Evolutionary conservation across 768 basidiomycete genomes (phyloP).

Genomic region (Paxillus rubicundulus): DNA sequence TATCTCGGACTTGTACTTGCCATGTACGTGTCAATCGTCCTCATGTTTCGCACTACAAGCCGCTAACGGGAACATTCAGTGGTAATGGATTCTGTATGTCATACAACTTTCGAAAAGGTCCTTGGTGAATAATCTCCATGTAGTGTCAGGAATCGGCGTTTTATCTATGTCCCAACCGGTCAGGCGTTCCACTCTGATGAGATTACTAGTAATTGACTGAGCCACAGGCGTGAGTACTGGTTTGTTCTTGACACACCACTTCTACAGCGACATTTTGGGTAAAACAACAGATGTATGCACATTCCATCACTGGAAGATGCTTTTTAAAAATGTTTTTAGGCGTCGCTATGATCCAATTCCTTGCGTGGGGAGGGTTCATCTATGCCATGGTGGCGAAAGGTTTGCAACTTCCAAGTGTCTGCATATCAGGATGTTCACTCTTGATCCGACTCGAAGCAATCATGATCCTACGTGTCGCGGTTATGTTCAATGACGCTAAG

Average conservation of each 20-base stretch:
- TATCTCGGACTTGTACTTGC: constrained; percentile 7
- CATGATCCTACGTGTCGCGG: constrained; percentile 16
- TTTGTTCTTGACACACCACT: no score
- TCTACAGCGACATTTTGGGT: no score
- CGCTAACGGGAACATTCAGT: constrained; percentile 1
- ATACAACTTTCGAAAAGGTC: not conserved
- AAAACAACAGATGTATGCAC: constrained; percentile 4
- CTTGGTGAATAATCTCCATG: not conserved
- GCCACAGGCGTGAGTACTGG: constrained; percentile 4
- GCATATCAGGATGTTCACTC: not conserved
- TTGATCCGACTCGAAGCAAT: constrained; percentile 1
- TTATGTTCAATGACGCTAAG: constrained; percentile 9
- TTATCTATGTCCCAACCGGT: not conserved
- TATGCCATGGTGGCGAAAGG: constrained; percentile 2
- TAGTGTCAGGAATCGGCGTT: not conserved
- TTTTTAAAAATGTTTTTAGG: not conserved
- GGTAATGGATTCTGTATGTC: not conserved
- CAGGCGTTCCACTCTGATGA: not conserved
- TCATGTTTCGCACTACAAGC: not conserved
- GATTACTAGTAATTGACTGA: not conserved
- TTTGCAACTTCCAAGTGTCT: not conserved
- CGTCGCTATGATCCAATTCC: not conserved
- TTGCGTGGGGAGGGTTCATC: not conserved
- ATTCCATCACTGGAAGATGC: not conserved
- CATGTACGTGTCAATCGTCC: constrained; percentile 1